phyloP scores from a whole-genome alignment of 371 early-diverging fungal species.

The Dinochytrium kinnereticum region DNA sequence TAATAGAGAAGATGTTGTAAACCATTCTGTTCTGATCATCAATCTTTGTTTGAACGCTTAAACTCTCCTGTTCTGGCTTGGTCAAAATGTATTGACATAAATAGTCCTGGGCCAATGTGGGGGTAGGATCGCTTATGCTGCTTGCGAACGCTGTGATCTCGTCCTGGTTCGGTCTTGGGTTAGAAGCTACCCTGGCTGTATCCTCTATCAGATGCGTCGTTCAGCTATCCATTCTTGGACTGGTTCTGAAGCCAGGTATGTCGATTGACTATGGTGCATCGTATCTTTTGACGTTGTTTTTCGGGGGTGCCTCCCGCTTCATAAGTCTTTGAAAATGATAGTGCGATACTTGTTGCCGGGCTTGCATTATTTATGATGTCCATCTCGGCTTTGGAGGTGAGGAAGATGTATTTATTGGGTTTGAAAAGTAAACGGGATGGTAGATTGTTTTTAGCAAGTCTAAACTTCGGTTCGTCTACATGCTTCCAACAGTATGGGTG shows the following conservation, averaged over 20 bases:
- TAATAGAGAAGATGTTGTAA: not conserved
- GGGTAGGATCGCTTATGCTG: slow-evolving; percentile 34
- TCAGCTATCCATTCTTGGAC: slow-evolving; percentile 55
- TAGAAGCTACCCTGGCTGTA: slow-evolving; percentile 28
- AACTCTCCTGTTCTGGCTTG: no score
- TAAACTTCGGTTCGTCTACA: slow-evolving; percentile 30
- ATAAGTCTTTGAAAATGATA: slow-evolving; percentile 40
- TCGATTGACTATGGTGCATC: not conserved
- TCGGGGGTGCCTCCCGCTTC: not conserved
- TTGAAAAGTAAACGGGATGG: not conserved
- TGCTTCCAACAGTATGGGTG: slow-evolving; percentile 38
- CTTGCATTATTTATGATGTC: slow-evolving; percentile 27
- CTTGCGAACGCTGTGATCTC: slow-evolving; percentile 36
- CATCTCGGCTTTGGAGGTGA: slow-evolving; percentile 33
- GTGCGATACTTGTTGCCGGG: slow-evolving; percentile 25
- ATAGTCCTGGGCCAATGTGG: not conserved
- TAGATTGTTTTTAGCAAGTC: slow-evolving; percentile 32
- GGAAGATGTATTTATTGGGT: not conserved
- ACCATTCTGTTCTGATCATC: no score
- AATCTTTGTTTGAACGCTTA: no score
- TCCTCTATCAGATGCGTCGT: slow-evolving; percentile 38
- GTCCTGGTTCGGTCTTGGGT: slow-evolving; percentile 32
- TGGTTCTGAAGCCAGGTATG: slow-evolving; percentile 40
- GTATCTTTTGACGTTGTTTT: not conserved
- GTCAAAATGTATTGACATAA: no score